Conservation (phyloP, 768 basidiomycete species). For the Hypholoma fasciculare region DNA sequence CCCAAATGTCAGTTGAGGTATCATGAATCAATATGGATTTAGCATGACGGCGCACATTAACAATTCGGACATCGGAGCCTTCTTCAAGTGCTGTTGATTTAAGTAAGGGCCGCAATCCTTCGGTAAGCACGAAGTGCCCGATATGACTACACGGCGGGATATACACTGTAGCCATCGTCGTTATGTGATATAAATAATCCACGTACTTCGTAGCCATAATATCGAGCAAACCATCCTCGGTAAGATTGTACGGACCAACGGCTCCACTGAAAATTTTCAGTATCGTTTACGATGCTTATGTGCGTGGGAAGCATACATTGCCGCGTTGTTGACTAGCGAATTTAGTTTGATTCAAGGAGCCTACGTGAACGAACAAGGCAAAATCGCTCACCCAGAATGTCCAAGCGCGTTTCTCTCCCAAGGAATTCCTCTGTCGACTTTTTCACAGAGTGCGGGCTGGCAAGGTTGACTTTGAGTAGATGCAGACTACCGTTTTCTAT, state of each 20-base stretch:
- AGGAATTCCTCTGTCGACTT: slow-evolving; percentile 35
- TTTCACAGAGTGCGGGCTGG: slow-evolving; percentile 33
- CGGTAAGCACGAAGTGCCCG: slow-evolving; percentile 22
- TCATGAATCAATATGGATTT: no score
- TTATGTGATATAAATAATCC: neutral
- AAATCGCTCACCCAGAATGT: slow-evolving; percentile 36
- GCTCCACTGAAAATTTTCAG: slow-evolving; percentile 1
- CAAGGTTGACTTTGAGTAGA: slow-evolving; percentile 39
- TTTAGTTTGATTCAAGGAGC: neutral
- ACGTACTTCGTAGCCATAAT: slow-evolving; percentile 17
- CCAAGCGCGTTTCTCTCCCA: slow-evolving; percentile 39
- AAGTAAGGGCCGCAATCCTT: slow-evolving; percentile 19
- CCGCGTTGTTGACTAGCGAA: slow-evolving; percentile 23
- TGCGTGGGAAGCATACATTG: slow-evolving; percentile 9
- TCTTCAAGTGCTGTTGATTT: slow-evolving; percentile 15
- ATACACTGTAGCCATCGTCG: neutral
- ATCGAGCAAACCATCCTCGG: slow-evolving; percentile 15
- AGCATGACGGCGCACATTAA: slow-evolving; percentile 20
- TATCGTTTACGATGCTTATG: neutral
- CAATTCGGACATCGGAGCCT: slow-evolving; percentile 20
- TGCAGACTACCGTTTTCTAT: slow-evolving; percentile 30
- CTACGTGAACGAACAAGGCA: neutral
- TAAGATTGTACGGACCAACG: slow-evolving; percentile 10
- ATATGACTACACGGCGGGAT: slow-evolving; percentile 28
- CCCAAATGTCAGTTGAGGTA: no score